Conservation (phyloP, 192 early-diverging fungal genomes). For the Podila epigama region DNA sequence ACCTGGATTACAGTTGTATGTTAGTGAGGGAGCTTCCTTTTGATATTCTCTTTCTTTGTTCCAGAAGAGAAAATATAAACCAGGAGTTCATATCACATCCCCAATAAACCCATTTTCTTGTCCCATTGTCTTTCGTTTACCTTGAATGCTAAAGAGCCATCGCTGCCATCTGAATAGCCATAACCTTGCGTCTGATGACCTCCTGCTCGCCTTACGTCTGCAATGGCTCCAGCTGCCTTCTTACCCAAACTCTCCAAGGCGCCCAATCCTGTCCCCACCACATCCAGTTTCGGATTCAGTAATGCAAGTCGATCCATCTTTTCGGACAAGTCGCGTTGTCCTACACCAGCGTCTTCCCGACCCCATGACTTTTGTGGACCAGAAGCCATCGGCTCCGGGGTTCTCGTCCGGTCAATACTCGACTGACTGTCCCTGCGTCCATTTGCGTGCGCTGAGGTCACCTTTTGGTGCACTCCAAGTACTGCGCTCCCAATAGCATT, state of each 20-base stretch:
- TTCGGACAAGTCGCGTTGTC: not conserved
- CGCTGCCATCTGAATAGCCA: not conserved
- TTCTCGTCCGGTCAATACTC: not conserved
- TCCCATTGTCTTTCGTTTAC: not conserved
- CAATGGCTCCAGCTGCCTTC: conserved; percentile 38
- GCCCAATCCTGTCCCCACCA: conserved; percentile 35
- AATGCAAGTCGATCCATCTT: conserved; percentile 5
- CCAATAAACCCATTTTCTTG: not conserved
- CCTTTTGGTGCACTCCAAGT: conserved; percentile 39
- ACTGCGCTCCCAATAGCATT: conserved; percentile 49
- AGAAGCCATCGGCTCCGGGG: not conserved
- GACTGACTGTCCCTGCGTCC: not conserved
- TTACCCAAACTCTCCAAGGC: conserved; percentile 40
- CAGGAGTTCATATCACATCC: not conserved
- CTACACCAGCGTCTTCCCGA: not conserved
- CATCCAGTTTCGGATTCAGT: conserved; percentile 18
- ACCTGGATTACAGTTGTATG: no score
- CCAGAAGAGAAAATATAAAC: no score
- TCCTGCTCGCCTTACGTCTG: conserved; percentile 39
- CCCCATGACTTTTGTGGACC: not conserved
- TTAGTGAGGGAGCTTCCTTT: no score
- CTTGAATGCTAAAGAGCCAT: conserved; percentile 24
- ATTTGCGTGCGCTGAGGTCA: conserved; percentile 13
- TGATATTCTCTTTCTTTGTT: no score
- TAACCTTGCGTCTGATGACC: conserved; percentile 14